Evolutionary conservation across 2,329 filamentous ascomycete species (phyloP), one percentile per base, ranked within the genome.

Genomic region (Drechslerella coelobrocha): DNA sequence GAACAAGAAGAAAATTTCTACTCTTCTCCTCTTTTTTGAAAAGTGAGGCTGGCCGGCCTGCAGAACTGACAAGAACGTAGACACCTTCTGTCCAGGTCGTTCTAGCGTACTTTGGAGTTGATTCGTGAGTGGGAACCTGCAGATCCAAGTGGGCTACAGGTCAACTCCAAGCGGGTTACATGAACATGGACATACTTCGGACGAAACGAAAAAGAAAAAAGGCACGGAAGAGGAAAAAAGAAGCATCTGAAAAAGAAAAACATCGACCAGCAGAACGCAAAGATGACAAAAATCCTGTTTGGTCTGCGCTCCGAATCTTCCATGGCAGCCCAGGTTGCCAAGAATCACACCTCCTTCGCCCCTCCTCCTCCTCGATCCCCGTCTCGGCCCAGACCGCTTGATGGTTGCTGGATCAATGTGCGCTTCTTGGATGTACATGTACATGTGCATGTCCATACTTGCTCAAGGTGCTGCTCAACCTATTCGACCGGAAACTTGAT

Each of bases 161-260:
- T n/a, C n/a, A n/a, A n/a, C n/a, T n/a, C 34, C 34, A 39, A 39
- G 29, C 31, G 17, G 41, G 29, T 29, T 68, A 61, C 63, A 50
- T 51, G 55, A 55, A 54, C 63, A 29, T 45, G 19, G 14, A 17
- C 43, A 68, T 62, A 69, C 65, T 62, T 69, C 65, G 65, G 65
- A 69, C 39, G 65, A 69, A 69, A 68, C 51, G 56, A 55, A 59
- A 53, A 50, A 43, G 54, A 51, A 61, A 24, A 17, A 21, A 56
- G 31, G 27, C 26, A 43, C 7, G 29, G 26, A 50, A 45, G 37
- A 59, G 47, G 7, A 50, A 45, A 24, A 21, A 26, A n/a, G 24
- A 47, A 41, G 17, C 26, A n/a, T n/a, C 51, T 55, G 52, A 19
- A 29, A 45, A 24, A 55, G 45, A 26, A 55, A 23, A 43, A 43